These are phyloP conservation scores for Ocimum tenuiflorum DNA, from an alignment of 257 asterid genomes.

Conservation along the genomic window DNA sequence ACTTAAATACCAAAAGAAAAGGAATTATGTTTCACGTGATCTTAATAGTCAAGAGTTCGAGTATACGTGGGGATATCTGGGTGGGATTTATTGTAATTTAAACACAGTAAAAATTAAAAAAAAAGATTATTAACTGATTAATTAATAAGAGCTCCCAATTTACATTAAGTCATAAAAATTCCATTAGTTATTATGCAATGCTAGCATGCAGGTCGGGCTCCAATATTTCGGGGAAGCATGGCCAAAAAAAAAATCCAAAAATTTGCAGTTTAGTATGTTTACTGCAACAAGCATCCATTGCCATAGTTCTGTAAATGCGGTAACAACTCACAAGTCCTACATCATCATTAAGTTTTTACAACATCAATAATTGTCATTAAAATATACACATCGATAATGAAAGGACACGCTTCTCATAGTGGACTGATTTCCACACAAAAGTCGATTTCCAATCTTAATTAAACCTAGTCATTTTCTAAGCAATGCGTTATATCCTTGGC, in stretches of 20 bases:
- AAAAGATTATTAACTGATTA: background rate
- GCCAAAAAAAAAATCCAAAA: no score
- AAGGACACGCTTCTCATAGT: background rate
- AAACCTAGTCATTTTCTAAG: background rate
- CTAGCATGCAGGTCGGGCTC: no score
- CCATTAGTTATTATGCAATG: background rate
- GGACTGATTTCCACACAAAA: background rate
- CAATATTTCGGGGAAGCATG: no score
- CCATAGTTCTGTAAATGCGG: background rate
- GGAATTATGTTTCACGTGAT: no score
- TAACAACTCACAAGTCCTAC: background rate
- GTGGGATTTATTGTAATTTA: no score
- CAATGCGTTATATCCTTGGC: slow-evolving; percentile 7
- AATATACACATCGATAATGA: background rate
- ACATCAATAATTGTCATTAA: background rate
- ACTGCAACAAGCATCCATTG: background rate
- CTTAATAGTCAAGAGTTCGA: no score
- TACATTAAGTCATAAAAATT: background rate
- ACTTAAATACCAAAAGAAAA: no score
- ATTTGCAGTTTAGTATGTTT: no score
- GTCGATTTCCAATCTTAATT: background rate
- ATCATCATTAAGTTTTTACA: background rate
- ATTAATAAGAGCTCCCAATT: background rate
- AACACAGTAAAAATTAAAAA: no score
- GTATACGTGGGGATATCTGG: no score